Evolutionary conservation across 768 basidiomycete species (phyloP), one percentile per base, ranked within the genome.

Genomic region (Phylloporus scabripes): DNA sequence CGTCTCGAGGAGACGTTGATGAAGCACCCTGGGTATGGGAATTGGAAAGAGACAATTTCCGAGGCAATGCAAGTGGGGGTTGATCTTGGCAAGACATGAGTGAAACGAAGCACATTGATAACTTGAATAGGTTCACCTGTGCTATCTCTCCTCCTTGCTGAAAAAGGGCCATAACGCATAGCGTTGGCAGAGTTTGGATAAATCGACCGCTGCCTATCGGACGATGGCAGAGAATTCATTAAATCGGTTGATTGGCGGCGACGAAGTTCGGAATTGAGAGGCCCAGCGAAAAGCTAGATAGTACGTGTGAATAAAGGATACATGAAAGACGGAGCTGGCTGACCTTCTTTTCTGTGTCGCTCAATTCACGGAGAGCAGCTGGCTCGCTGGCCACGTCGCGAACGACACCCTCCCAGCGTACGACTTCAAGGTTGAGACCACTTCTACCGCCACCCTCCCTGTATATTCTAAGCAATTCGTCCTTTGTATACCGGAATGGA

Each of bases 311-410:
- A 59, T 51, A 45, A 60, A 49, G 47, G 50, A 23, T 34, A 48
- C 18, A 38, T 4, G 40, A 45, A 42, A 58, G 49, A 56, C 18
- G 29, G 48, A 29, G 24, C 28, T 47, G 45, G 28, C 76, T 60
- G 60, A 92, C 92, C 87, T 92, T 94, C 74, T 85, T 91, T 75
- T 95, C 92, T 18, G 73, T 71, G 45, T 92, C 90, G 49, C 73
- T 74, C 80, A 89, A 79, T 62, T 94, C 93, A 56, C 83, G 84
- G 58, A 92, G 61, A 34, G 80, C 79, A 31, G 85, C 69, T 15
- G 93, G 93, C 49, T 90, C 87, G 37, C 64, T 75, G 24, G 78
- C 82, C 20, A 76, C 70, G 62, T 92, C 90, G 50, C 84, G 82
- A 21, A 92, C 87, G 56, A 94, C 83, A 48, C 91, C 91, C 51